phyloP scores from a whole-genome alignment of 2,329 filamentous ascomycete genomes.

The Botrytis byssoidea region DNA sequence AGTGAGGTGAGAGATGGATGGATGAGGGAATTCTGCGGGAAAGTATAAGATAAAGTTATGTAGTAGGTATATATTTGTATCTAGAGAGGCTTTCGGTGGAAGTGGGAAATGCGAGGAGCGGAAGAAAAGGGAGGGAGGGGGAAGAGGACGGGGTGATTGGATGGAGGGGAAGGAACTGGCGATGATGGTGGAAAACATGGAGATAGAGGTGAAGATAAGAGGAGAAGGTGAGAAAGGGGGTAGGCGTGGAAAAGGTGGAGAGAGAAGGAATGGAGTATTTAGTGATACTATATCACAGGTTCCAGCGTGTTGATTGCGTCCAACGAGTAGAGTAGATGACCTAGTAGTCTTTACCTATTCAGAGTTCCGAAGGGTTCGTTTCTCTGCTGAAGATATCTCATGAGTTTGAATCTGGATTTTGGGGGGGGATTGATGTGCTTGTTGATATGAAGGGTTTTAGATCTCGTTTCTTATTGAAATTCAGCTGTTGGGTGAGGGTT shows the following conservation, averaged over 20 bases:
- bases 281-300: not conserved
- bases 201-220: no score
- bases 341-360: not conserved
- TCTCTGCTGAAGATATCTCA: not conserved
- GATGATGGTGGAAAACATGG: not conserved
- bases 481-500: not conserved
- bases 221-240: no score
- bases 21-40: not conserved
- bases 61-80: not conserved
- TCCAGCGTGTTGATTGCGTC: not conserved
- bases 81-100: not conserved
- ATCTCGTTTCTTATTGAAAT: not conserved
- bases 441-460: not conserved
- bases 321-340: not conserved
- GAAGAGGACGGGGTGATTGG: no score
- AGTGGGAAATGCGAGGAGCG: not conserved
- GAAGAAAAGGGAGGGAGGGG: no score
- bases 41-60: not conserved
- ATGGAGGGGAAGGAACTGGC: no score
- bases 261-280: not conserved
- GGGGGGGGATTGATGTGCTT: fast-evolving
- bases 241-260: not conserved
- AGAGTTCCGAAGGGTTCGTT: not conserved
- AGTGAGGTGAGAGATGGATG: not conserved
- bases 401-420: not conserved